These are phyloP conservation scores for Excoecaria cochinchinensis DNA, from an alignment of 345 rosid species.

Conservation along the genomic window DNA sequence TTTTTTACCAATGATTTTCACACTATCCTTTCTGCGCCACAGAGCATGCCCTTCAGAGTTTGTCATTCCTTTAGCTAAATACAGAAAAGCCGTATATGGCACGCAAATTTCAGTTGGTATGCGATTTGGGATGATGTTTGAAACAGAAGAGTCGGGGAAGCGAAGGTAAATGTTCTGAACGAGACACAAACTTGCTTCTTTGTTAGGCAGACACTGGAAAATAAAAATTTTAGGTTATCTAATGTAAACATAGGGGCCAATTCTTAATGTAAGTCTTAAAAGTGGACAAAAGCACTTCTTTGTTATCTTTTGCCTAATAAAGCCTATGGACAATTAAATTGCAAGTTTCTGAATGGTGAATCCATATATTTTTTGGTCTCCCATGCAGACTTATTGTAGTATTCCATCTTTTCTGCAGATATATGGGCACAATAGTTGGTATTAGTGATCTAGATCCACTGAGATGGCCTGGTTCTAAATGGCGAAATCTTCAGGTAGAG, in stretches of 20 bases:
- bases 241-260: too few species aligned
- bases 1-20: background rate
- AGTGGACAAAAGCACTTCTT: too few species aligned
- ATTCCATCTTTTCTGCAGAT: conserved; percentile 41
- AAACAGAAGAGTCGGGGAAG: conserved; percentile 92
- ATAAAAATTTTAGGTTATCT: too few species aligned
- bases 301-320: background rate
- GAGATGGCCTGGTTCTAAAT: conserved; percentile 96
- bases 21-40: background rate
- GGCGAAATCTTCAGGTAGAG: conserved; percentile 93
- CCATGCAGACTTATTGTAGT: background rate
- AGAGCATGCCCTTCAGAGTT: conserved; percentile 88
- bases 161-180: conserved; percentile 52
- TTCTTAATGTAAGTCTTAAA: too few species aligned
- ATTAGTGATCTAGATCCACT: conserved; percentile 83
- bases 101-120: conserved; percentile 88
- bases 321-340: background rate
- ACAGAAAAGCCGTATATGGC: conserved; percentile 78
- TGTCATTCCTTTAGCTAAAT: conserved; percentile 78
- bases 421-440: conserved; percentile 96
- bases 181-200: too few species aligned
- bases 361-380: background rate
- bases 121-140: conserved; percentile 99
- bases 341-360: background rate
- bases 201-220: too few species aligned